Conservation (phyloP, 371 early-diverging fungal species). For the Apophysomyces sp. region DNA sequence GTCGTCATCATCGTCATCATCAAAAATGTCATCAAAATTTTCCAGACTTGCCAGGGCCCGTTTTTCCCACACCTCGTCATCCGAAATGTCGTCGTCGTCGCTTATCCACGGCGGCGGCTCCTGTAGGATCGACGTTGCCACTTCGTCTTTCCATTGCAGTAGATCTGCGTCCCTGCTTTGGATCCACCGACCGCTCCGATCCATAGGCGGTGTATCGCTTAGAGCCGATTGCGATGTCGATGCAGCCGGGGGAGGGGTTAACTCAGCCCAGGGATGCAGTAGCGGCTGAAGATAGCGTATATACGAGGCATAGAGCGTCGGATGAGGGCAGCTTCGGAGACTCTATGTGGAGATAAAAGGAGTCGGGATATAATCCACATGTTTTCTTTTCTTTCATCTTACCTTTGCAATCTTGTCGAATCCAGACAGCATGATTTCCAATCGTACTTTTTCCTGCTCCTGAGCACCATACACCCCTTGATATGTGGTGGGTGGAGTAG, state of each 20-base stretch:
- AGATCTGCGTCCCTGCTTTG: not conserved
- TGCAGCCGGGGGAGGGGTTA: conserved; percentile 1
- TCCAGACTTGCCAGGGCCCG: conserved; percentile 4
- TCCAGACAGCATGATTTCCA: conserved; percentile 51
- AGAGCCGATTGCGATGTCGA: not conserved
- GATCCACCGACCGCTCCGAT: not conserved
- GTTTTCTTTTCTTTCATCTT: conserved; percentile 6
- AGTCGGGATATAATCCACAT: conserved; percentile 1
- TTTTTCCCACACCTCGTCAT: not conserved
- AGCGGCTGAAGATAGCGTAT: conserved; percentile 42
- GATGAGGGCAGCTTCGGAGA: conserved; percentile 58
- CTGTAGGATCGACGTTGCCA: conserved; percentile 4
- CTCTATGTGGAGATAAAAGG: conserved; percentile 25
- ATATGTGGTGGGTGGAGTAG: conserved; percentile 42
- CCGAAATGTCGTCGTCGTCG: conserved; percentile 9
- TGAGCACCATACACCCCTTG: conserved; percentile 31
- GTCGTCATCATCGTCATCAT: conserved; percentile 13
- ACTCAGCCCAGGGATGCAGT: conserved; percentile 41
- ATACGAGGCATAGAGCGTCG: conserved; percentile 52
- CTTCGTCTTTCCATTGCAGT: not conserved
- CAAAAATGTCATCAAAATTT: conserved; percentile 32
- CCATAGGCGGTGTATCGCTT: not conserved
- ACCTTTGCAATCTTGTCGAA: conserved; percentile 52
- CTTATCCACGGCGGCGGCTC: not conserved
- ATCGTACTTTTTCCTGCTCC: conserved; percentile 48